Conservation (phyloP, 345 rosid genomes). For the Salix udensis region DNA sequence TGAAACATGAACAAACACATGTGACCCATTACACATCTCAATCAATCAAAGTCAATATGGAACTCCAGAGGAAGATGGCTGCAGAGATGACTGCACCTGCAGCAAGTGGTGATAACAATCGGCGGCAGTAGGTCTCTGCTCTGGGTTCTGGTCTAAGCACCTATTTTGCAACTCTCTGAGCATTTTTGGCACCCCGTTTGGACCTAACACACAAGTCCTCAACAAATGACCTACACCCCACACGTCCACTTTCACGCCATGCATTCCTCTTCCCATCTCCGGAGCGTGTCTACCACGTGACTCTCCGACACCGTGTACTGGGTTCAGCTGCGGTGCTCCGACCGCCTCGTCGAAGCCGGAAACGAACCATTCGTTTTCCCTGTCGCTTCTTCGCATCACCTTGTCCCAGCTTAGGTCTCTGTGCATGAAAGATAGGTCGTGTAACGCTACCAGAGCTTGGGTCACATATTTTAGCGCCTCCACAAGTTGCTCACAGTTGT, state of each 20-base stretch:
- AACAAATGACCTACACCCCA: constrained; percentile 89
- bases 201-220: constrained; percentile 62
- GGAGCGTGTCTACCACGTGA: constrained; percentile 67
- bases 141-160: constrained; percentile 88
- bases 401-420: constrained; percentile 86
- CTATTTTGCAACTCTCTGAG: constrained; percentile 73
- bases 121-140: constrained; percentile 89
- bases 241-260: constrained; percentile 92
- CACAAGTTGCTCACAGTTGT: constrained; percentile 59
- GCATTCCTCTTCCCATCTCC: constrained; percentile 89
- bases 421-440: constrained; percentile 95
- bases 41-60: constrained; percentile 15
- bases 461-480: constrained; percentile 86
- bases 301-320: constrained; percentile 36
- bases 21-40: neutral
- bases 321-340: constrained; percentile 76
- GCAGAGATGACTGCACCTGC: constrained; percentile 71
- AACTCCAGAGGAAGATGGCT: constrained; percentile 35
- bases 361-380: constrained; percentile 72
- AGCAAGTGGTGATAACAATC: constrained; percentile 92
- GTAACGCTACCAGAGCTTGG: constrained; percentile 79
- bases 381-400: constrained; percentile 51
- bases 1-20: neutral
- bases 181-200: constrained; percentile 53
- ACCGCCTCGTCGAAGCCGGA: constrained; percentile 80